phyloP scores from a whole-genome alignment of 2,329 filamentous ascomycete species.

The Thelonectria blattea region DNA sequence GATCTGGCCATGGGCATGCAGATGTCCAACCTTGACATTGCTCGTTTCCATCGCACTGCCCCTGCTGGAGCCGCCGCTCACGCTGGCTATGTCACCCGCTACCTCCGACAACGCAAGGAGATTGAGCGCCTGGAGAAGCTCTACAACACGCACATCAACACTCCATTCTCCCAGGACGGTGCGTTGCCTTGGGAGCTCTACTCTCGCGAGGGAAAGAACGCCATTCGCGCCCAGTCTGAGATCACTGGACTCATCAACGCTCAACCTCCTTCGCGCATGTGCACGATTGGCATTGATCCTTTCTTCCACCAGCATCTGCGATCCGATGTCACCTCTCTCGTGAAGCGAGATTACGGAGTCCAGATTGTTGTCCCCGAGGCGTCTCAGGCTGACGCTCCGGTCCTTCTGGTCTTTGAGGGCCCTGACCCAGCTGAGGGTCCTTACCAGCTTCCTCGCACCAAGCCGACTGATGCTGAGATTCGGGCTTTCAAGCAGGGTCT shows the following conservation, averaged over 20 bases:
- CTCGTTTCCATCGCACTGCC: slow-evolving; percentile 77
- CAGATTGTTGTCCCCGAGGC: slow-evolving; percentile 74
- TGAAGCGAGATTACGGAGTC: slow-evolving; percentile 74
- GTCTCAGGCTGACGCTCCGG: slow-evolving; percentile 62
- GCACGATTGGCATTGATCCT: slow-evolving; percentile 71
- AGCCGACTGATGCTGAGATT: slow-evolving; percentile 58
- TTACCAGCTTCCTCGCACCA: slow-evolving; percentile 62
- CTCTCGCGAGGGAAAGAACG: slow-evolving; percentile 83
- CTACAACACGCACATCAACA: slow-evolving; percentile 87
- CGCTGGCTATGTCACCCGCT: slow-evolving; percentile 85
- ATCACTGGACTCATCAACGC: slow-evolving; percentile 75
- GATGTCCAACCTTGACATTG: slow-evolving; percentile 81
- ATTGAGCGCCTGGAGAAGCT: slow-evolving; percentile 81
- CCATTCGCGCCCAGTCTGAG: slow-evolving; percentile 75
- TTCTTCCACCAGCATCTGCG: slow-evolving; percentile 80
- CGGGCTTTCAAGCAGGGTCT: slow-evolving; percentile 61
- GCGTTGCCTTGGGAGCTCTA: slow-evolving; percentile 87
- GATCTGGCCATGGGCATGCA: slow-evolving; percentile 88
- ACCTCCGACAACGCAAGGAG: slow-evolving; percentile 81
- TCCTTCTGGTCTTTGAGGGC: slow-evolving; percentile 79
- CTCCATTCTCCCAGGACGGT: slow-evolving; percentile 72
- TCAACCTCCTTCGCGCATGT: slow-evolving; percentile 76
- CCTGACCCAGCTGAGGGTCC: slow-evolving; percentile 52
- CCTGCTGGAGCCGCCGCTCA: slow-evolving; percentile 76
- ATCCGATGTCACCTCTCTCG: slow-evolving; percentile 65